Percentiles rank a stretch among this genome's conserved stretches.
phyloP scores from a whole-genome alignment of 1,284 basidiomycete species.

The Cystobasidium pallidum region DNA sequence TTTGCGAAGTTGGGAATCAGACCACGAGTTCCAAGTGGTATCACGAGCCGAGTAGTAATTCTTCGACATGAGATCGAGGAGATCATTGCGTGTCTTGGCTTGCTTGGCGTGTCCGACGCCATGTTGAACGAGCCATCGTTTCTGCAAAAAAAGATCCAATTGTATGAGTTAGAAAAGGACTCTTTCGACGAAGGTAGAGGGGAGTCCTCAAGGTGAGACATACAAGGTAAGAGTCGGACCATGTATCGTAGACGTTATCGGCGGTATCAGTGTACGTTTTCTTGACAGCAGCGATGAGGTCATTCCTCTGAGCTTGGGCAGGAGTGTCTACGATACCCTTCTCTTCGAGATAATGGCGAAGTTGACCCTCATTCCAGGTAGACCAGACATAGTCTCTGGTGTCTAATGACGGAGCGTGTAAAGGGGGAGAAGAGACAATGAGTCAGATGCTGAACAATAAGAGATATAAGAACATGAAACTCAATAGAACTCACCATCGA shows the following conservation, averaged over 20 bases:
- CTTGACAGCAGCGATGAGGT: conserved; percentile 55
- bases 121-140: conserved; percentile 79
- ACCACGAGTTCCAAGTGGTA: conserved; percentile 57
- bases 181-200: no score
- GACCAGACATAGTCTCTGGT: conserved; percentile 84
- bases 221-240: conserved; percentile 83
- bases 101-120: conserved; percentile 66
- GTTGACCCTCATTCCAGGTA: conserved; percentile 76
- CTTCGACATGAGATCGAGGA: conserved; percentile 70
- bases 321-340: conserved; percentile 70
- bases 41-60: conserved; percentile 73
- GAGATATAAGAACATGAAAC: conserved; percentile 1
- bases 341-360: conserved; percentile 68
- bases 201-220: conserved; percentile 53
- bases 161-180: no score
- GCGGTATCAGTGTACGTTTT: conserved; percentile 67
- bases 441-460: background rate
- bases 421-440: background rate
- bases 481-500: conserved; percentile 60
- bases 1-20: conserved; percentile 47
- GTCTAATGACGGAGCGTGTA: conserved; percentile 59
- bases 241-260: conserved; percentile 74
- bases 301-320: conserved; percentile 48
- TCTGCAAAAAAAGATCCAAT: no score
- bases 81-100: conserved; percentile 70